Evolutionary conservation across 202 grass and related monocot genomes (phyloP).

Genomic region (Sporobolus alterniflorus): DNA sequence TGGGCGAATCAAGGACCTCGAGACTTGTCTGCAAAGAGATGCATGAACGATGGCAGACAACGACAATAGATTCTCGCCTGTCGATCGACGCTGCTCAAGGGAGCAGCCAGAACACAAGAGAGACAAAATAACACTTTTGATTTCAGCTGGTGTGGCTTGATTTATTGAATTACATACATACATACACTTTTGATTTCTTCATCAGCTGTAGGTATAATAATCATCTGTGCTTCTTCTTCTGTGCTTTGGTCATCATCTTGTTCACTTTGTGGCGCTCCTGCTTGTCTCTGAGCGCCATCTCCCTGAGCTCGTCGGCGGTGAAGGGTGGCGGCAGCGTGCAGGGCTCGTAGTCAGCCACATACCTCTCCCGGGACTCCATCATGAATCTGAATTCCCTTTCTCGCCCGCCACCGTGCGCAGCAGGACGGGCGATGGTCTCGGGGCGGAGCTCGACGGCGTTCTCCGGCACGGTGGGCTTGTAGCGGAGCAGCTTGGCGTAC

Average conservation of each 20-base stretch:
- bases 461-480: slow-evolving; percentile 71
- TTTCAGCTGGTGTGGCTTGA: too few relatives aligned
- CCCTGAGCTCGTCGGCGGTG: slow-evolving; percentile 33
- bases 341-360: slow-evolving; percentile 32
- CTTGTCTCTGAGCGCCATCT: slow-evolving; percentile 20
- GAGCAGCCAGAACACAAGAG: too few relatives aligned
- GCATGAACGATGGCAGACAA: too few relatives aligned
- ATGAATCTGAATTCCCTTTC: slow-evolving; percentile 50
- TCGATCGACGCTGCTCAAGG: too few relatives aligned
- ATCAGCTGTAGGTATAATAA: too few relatives aligned
- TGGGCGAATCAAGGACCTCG: too few relatives aligned
- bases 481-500: slow-evolving; percentile 69
- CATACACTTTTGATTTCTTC: too few relatives aligned
- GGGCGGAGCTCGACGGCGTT: slow-evolving; percentile 62
- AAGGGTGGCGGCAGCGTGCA: slow-evolving; percentile 70
- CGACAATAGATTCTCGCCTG: too few relatives aligned
- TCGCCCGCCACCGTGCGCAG: background rate
- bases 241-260: background rate
- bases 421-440: slow-evolving; percentile 68
- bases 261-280: slow-evolving; percentile 26
- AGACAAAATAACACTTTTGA: too few relatives aligned
- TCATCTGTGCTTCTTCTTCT: background rate
- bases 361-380: slow-evolving; percentile 68
- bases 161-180: too few relatives aligned
- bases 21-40: too few relatives aligned